phyloP scores from a whole-genome alignment of 2,329 filamentous ascomycete species.

The Phyllosticta citribraziliensis region DNA sequence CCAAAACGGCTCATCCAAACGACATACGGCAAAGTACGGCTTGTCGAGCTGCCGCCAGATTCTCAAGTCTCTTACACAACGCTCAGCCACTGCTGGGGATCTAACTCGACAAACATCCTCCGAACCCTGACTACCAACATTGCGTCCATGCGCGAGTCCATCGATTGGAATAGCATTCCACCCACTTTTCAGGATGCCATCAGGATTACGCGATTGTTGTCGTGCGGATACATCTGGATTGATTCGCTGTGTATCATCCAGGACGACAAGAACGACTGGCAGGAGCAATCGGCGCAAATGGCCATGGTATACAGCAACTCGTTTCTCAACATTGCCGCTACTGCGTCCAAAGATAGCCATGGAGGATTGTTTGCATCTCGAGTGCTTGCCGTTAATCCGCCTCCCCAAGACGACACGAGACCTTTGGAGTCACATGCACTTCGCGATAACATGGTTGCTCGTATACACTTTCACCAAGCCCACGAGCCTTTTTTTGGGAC shows the following conservation, averaged over 20 bases:
- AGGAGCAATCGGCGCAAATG: constrained; percentile 2
- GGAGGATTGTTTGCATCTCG: not conserved
- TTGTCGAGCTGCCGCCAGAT: not conserved
- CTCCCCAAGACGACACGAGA: not conserved
- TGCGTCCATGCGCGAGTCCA: no score
- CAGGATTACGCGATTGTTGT: no score
- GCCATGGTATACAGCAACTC: constrained; percentile 4
- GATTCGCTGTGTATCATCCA: not conserved
- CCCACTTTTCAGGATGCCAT: no score
- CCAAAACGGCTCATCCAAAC: not conserved
- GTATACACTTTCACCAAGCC: not conserved
- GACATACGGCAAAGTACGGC: not conserved
- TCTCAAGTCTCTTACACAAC: not conserved
- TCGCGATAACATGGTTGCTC: not conserved
- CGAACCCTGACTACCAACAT: no score
- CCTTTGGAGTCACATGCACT: not conserved
- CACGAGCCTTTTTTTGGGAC: not conserved
- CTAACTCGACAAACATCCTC: not conserved
- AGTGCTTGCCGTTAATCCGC: not conserved
- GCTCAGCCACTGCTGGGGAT: constrained; percentile 1
- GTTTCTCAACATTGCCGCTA: constrained; percentile 9
- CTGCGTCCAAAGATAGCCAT: not conserved
- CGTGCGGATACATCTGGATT: no score
- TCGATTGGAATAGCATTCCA: no score
- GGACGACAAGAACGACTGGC: constrained; percentile 8